Percentiles rank a stretch among this genome's conserved stretches.
Conservation (phyloP, 1,139 yeast genomes). For the Geotrichum phurueaensis region DNA sequence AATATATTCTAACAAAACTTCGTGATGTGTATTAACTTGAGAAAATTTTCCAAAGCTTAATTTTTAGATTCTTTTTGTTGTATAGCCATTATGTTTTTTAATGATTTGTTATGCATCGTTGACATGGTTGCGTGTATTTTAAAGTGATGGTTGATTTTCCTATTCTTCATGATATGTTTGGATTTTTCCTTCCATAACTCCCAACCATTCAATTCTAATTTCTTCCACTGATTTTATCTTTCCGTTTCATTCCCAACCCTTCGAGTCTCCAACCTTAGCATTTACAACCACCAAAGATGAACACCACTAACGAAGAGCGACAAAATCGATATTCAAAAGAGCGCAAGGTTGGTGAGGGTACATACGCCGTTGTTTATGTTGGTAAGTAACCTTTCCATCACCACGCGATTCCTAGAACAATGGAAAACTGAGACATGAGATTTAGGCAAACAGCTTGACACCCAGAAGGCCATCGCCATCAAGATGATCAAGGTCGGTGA, state of each 20-base stretch:
- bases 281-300: conserved; percentile 1
- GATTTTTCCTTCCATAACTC: background rate
- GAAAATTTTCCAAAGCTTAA: too few species aligned
- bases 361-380: conserved; percentile 93
- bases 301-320: conserved; percentile 13
- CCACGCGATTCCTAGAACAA: conserved; percentile 26
- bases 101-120: too few species aligned
- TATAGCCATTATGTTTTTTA: too few species aligned
- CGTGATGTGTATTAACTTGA: too few species aligned
- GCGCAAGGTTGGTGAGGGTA: conserved; percentile 95
- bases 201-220: background rate
- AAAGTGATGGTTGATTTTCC: too few species aligned
- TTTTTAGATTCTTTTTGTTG: too few species aligned
- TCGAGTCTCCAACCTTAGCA: background rate
- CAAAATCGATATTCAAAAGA: conserved; percentile 37
- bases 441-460: conserved; percentile 16
- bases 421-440: background rate
- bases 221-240: background rate
- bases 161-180: background rate
- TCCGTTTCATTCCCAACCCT: background rate
- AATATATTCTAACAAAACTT: too few species aligned
- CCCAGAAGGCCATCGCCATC: conserved; percentile 58
- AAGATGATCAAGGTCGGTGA: conserved; percentile 93
- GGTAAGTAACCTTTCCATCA: conserved; percentile 48
- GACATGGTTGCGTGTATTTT: too few species aligned